phyloP scores from a whole-genome alignment of 2,329 filamentous ascomycete genomes.

The Cladophialophora chaetospira region DNA sequence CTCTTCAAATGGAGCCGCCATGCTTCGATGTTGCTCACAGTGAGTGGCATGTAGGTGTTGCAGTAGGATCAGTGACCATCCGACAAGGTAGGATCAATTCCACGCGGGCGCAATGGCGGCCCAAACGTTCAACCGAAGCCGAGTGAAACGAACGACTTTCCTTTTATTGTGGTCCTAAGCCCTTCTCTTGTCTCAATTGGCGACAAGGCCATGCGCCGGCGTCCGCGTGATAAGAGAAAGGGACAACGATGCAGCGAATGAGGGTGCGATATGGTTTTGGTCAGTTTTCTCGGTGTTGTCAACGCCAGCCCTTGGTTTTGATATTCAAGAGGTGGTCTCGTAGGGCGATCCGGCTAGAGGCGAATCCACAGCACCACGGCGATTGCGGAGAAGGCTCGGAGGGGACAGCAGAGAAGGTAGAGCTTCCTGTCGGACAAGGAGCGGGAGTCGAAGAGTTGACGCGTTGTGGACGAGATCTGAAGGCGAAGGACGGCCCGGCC shows the following conservation, averaged over 20 bases:
- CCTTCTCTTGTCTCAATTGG: slow-evolving; percentile 10
- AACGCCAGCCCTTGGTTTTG: background rate
- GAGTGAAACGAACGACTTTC: slow-evolving; percentile 5
- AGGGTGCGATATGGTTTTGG: background rate
- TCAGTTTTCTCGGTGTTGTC: background rate
- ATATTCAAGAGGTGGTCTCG: background rate
- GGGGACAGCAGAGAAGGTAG: slow-evolving; percentile 1
- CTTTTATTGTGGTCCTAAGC: slow-evolving; percentile 3
- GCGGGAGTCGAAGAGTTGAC: slow-evolving; percentile 14
- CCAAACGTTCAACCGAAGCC: no score
- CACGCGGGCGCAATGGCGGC: background rate
- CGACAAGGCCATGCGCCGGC: slow-evolving; percentile 16
- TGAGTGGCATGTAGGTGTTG: slow-evolving; percentile 20
- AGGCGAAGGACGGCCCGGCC: slow-evolving; percentile 14
- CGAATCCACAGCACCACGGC: slow-evolving; percentile 9
- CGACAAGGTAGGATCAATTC: slow-evolving; percentile 4
- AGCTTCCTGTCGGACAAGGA: slow-evolving; percentile 9
- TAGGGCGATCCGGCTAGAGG: background rate
- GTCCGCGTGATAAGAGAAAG: background rate
- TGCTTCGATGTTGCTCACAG: slow-evolving; percentile 9
- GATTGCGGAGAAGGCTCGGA: slow-evolving; percentile 7
- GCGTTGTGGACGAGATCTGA: slow-evolving; percentile 12
- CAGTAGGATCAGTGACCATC: slow-evolving; percentile 16
- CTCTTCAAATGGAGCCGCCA: slow-evolving; percentile 28
- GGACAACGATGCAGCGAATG: background rate